Base-by-base conservation (phyloP, 352 stramenopile genomes). In the Globisporangium spiculum region DNA sequence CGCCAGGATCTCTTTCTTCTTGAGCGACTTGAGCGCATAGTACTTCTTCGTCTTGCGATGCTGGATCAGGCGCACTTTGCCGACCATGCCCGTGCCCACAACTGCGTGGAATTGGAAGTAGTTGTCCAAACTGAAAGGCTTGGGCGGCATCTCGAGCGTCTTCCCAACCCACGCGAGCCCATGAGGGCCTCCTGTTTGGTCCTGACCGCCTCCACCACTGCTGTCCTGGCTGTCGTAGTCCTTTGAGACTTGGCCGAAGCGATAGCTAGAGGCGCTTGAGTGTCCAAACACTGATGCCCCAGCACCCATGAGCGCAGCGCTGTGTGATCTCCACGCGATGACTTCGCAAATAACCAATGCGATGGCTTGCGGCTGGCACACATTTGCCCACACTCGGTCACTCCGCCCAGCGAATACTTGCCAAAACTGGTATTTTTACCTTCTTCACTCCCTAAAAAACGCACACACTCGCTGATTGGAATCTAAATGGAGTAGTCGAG, bases 11-110 rank as follows among this genome's bases (percentile, higher is more conserved):
- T 92, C 77, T 36, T 77, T 73, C 66, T 94, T 94, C 60, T 78
- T 74, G 70, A 94, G 80, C n/a, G 81, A 87, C 69, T 94, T 94
- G 66, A 94, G 67, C 1, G 85, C 81, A 60, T 86, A 94, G 63
- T 76, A 92, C 66, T 86, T 80, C 24, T 67, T 74, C 14, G 80
- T 78, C 30, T 79, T 79, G 24, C 81, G 87, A 71, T 90, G 76
- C 65, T 91, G 76, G 52, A 88, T 73, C 3, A 91, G 69, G 3
- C 77, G 79, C 60, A 93, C 86, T 62, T 84, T 79, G 30, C 86
- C 86, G 5, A 93, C 70, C 79, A 93, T 92, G 27, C 86, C 86
- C 4, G 80, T 92, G 60, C 86, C 86, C 4, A 93, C 68, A 10
- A 93, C 75, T 4, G 74, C 74, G 67, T 82, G 68, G 64, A 90